Evolutionary conservation across 2,329 filamentous ascomycete genomes (phyloP).

Genomic region (Trichoderma brevicompactum): DNA sequence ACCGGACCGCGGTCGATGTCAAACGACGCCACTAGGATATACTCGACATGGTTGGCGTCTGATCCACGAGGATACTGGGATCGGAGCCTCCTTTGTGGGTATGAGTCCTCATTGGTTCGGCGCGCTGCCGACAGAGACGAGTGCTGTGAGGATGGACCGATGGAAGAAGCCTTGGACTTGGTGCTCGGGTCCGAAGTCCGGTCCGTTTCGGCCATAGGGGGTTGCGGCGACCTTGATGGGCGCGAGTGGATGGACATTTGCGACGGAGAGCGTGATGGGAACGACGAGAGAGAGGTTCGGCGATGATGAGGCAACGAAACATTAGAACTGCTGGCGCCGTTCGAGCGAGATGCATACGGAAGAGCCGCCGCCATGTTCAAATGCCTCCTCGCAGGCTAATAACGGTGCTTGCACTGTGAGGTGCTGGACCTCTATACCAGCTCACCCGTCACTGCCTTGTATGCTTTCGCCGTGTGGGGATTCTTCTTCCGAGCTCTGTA

Average conservation of each 20-base stretch:
- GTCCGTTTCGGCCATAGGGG: conserved; percentile 56
- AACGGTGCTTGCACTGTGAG: not conserved
- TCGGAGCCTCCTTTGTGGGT: conserved; percentile 61
- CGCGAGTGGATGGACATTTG: conserved; percentile 60
- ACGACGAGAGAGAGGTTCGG: conserved; percentile 66
- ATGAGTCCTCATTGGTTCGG: conserved; percentile 55
- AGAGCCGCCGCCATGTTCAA: conserved; percentile 48
- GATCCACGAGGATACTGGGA: conserved; percentile 78
- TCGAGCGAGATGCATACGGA: conserved; percentile 49
- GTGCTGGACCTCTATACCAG: not conserved
- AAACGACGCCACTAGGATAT: conserved; percentile 96
- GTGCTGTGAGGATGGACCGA: conserved; percentile 64
- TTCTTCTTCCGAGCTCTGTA: not conserved
- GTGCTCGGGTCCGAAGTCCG: conserved; percentile 63
- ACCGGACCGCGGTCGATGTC: conserved; percentile 94
- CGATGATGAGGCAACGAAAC: conserved; percentile 40
- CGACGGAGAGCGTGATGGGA: conserved; percentile 62
- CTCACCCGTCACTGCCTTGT: not conserved
- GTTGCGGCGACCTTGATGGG: conserved; percentile 60
- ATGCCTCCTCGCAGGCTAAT: conserved; percentile 6
- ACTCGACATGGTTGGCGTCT: conserved; percentile 93
- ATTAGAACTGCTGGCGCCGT: conserved; percentile 44
- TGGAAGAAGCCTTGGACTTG: conserved; percentile 63
- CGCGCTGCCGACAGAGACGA: conserved; percentile 60
- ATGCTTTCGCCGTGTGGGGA: not conserved